These are phyloP conservation scores for Noccaea bulbosa DNA, from an alignment of 345 rosid genomes.

Conservation along the genomic window DNA sequence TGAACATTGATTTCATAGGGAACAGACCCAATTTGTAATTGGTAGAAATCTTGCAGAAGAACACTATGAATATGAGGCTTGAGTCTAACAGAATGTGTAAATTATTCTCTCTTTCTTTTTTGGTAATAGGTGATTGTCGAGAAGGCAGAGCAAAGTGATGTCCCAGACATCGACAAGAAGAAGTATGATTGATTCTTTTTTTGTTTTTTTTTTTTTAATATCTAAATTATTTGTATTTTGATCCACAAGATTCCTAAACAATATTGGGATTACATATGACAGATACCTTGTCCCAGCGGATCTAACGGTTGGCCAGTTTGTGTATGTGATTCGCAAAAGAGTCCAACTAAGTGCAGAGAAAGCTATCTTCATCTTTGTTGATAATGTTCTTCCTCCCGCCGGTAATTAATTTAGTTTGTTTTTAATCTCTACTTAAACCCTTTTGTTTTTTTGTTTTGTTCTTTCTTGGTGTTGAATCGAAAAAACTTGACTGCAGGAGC, in stretches of 20 bases:
- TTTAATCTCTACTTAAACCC: neutral
- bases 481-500: constrained; percentile 40
- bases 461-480: neutral
- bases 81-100: neutral
- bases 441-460: neutral
- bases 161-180: constrained; percentile 37
- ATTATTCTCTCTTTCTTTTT: neutral
- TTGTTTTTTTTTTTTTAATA: neutral
- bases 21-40: neutral
- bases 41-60: neutral
- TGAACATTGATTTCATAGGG: neutral
- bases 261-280: neutral
- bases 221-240: neutral
- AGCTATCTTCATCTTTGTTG: constrained; percentile 59
- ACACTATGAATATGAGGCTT: neutral
- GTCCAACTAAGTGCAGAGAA: constrained; percentile 59
- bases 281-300: constrained; percentile 61
- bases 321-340: constrained; percentile 56
- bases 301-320: constrained; percentile 58
- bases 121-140: constrained; percentile 39
- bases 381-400: constrained; percentile 52
- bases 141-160: constrained; percentile 33
- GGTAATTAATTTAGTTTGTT: constrained; percentile 4
- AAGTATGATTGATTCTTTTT: constrained; percentile 20
- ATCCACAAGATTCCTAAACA: neutral